A percentile compares a stretch with the other conserved stretches of the same genome.
These are phyloP conservation scores for Cordyceps cicadae DNA, from an alignment of 2,329 filamentous ascomycete genomes.

Conservation along the genomic window DNA sequence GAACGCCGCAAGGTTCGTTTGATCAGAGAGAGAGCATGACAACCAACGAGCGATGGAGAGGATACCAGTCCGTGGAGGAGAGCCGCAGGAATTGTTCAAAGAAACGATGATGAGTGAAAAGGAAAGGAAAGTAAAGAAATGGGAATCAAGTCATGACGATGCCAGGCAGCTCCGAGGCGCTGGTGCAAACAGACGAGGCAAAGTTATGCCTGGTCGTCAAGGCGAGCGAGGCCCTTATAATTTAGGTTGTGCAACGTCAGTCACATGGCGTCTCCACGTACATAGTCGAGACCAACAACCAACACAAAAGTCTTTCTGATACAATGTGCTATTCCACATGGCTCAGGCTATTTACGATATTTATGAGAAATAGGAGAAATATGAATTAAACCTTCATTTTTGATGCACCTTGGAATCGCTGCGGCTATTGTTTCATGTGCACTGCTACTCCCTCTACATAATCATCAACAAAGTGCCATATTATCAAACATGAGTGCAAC, in stretches of 20 bases:
- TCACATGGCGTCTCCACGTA: constrained; percentile 10
- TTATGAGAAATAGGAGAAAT: no score
- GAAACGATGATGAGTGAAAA: background rate
- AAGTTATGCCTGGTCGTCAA: constrained; percentile 5
- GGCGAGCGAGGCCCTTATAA: background rate
- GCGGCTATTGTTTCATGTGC: background rate
- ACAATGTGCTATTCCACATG: no score
- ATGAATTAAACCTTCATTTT: constrained; percentile 7
- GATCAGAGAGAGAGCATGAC: background rate
- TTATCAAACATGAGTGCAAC: constrained; percentile 8
- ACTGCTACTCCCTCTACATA: background rate
- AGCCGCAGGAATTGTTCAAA: background rate
- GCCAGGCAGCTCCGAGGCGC: constrained; percentile 1
- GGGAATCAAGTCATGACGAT: background rate
- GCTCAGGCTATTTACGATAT: no score
- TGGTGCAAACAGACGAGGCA: background rate
- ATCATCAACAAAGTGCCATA: constrained; percentile 6
- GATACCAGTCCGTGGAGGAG: no score
- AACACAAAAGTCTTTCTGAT: background rate
- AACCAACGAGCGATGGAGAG: background rate
- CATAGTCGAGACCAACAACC: background rate
- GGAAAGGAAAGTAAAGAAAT: background rate
- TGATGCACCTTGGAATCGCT: background rate
- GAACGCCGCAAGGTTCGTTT: background rate
- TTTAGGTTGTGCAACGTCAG: background rate